These are phyloP conservation scores for Colletotrichum camelliae DNA, from an alignment of 2,329 filamentous ascomycete species.

Conservation along the genomic window DNA sequence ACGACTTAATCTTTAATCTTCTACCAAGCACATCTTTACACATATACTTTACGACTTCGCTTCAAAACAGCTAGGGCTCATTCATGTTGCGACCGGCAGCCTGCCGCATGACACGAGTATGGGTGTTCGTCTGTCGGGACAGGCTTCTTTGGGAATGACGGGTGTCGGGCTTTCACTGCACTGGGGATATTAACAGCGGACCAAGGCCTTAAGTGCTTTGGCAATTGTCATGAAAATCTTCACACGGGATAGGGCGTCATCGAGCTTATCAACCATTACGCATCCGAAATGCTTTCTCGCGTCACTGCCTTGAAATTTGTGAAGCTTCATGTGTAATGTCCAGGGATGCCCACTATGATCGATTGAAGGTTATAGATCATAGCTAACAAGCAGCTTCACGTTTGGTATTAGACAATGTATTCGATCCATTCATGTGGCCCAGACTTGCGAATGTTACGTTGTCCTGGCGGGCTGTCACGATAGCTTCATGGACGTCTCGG, in stretches of 20 bases:
- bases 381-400: rapidly evolving
- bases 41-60: not conserved
- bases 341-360: rapidly evolving
- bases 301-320: not conserved
- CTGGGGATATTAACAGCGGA: not conserved
- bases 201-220: not conserved
- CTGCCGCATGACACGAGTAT: not conserved
- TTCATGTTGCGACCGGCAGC: not conserved
- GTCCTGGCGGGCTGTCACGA: not conserved
- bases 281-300: not conserved
- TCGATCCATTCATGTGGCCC: not conserved
- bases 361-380: not conserved
- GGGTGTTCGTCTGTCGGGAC: not conserved
- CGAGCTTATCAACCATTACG: not conserved
- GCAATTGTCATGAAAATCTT: not conserved
- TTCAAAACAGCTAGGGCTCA: not conserved
- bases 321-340: not conserved
- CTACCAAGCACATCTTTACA: not conserved
- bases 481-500: not conserved
- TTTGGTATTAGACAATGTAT: rapidly evolving
- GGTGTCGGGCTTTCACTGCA: not conserved
- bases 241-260: not conserved
- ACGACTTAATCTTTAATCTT: not conserved
- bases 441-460: not conserved
- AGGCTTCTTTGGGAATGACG: not conserved